Base-by-base conservation (phyloP, 2,329 filamentous ascomycete species). In the Lasiodiplodia sp. region DNA sequence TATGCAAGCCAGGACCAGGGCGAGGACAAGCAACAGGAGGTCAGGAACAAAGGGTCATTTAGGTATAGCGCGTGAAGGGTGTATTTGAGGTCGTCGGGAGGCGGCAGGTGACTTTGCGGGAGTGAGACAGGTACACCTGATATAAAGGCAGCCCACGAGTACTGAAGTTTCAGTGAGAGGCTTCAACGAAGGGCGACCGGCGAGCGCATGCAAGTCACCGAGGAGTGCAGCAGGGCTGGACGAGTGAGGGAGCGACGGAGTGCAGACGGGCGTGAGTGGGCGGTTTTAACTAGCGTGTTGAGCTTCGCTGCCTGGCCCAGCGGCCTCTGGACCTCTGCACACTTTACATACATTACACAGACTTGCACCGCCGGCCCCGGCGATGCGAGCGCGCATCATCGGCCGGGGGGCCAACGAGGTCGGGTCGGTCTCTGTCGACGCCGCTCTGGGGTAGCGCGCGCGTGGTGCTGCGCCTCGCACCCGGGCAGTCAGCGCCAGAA, bases 11-110 rank as follows among this genome's bases (percentile, higher is more conserved):
- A 40, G 62, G 31, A 18, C 47, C 62, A 55, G 58, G 58, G 25
- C 31, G 37, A 23, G 34, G 58, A 51, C 58, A 49, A 63, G 58
- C 60, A 38, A 38, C 44, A 49, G 60, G 28, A 38, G 60, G 4
- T 64, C 60, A 64, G 60, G 60, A 66, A 66, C 60, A 64, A 52
- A 52, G 60, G 47, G 65, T 67, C 65, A 58, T 49, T 44, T 56
- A 60, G 65, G 65, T 11, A 16, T 67, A 67, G 65, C 65, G 65
- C 65, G 65, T 67, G 65, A 28, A 52, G 53, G n/a, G 23, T 10
- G 58, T 38, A 28, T 25, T 28, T 38, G 40, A 38, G 60, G 28
- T 12, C 4, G 47, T 44, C 40, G n/a, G 37, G 38, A 37, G 18
- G 23, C 18, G 49, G 65, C 65, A 67, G 65, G 55, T 67, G 65